Percentiles rank a stretch among this genome's conserved stretches.
These are phyloP conservation scores for Mytilinidion resinicola DNA, from an alignment of 495 filamentous ascomycete genomes.

Conservation along the genomic window DNA sequence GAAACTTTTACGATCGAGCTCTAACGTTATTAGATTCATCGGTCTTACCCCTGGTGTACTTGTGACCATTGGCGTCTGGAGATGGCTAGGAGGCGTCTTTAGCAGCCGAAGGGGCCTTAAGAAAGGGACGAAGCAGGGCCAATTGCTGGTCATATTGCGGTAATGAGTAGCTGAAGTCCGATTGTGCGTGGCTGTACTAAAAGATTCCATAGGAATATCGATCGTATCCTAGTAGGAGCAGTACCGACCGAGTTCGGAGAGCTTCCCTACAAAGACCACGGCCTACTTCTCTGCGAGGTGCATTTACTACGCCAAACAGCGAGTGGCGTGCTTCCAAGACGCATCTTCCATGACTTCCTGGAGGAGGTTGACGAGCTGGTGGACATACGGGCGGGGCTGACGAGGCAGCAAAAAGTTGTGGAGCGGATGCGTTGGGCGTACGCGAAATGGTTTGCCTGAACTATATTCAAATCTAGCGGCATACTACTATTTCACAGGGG, in stretches of 20 bases:
- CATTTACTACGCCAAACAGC: conserved; percentile 68
- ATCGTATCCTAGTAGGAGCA: conserved; percentile 68
- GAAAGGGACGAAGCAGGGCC: conserved; percentile 52
- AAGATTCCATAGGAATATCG: conserved; percentile 43
- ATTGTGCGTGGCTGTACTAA: conserved; percentile 3
- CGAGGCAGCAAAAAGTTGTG: conserved; percentile 65
- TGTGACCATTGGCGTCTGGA: conserved; percentile 66
- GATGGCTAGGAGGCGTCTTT: conserved; percentile 63
- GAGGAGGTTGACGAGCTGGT: conserved; percentile 79
- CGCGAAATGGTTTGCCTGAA: conserved; percentile 57
- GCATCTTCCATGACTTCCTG: conserved; percentile 71
- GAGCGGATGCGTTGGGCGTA: conserved; percentile 86
- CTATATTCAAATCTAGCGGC: neutral
- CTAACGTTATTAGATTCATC: conserved; percentile 57
- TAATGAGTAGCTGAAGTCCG: conserved; percentile 26
- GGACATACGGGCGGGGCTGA: conserved; percentile 65
- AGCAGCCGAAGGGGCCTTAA: conserved; percentile 60
- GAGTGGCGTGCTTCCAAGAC: conserved; percentile 54
- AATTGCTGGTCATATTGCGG: conserved; percentile 67
- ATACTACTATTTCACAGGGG: neutral
- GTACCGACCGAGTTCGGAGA: conserved; percentile 55
- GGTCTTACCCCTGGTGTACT: conserved; percentile 85
- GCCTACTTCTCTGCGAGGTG: conserved; percentile 80
- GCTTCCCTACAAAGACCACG: conserved; percentile 83
- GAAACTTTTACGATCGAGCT: neutral